Percentiles rank a stretch among this genome's conserved stretches.
Conservation (phyloP, 2,329 filamentous ascomycete genomes). For the Phyllachora maydis region DNA sequence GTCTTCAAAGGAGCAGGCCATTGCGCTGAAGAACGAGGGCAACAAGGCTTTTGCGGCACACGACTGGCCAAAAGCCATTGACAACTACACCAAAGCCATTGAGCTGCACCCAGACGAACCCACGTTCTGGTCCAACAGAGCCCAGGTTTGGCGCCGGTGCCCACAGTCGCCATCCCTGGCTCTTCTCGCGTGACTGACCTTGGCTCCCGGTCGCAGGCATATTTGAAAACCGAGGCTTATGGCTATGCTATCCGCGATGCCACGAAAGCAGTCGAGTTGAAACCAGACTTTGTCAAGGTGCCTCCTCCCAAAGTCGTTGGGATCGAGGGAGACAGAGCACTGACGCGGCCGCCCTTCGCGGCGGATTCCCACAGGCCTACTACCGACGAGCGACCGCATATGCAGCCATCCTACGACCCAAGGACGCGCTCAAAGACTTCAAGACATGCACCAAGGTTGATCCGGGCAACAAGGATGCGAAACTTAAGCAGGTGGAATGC, state of each 20-base stretch:
- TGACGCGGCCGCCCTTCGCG: too few species aligned
- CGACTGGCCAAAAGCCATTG: constrained; percentile 67
- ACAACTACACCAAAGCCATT: constrained; percentile 77
- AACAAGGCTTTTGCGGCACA: constrained; percentile 82
- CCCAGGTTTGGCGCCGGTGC: constrained; percentile 44
- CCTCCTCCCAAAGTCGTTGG: too few species aligned
- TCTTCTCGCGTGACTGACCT: constrained; percentile 26
- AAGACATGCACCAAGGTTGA: constrained; percentile 76
- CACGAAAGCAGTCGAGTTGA: constrained; percentile 75
- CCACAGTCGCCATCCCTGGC: constrained; percentile 3
- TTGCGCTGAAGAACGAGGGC: constrained; percentile 76
- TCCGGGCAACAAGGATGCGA: constrained; percentile 75
- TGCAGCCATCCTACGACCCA: constrained; percentile 73
- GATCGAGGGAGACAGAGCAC: too few species aligned
- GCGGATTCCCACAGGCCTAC: constrained; percentile 66
- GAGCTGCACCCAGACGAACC: constrained; percentile 64
- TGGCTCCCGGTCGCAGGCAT: constrained; percentile 32
- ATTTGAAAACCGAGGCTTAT: constrained; percentile 91
- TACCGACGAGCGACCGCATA: constrained; percentile 85
- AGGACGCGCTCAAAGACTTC: constrained; percentile 81
- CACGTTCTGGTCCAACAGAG: constrained; percentile 84
- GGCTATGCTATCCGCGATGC: constrained; percentile 86
- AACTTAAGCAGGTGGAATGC: constrained; percentile 77
- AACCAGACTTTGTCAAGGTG: constrained; percentile 78
- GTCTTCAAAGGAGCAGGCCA: constrained; percentile 41